Base-by-base conservation (phyloP, 305 asterid species). In the Striga hermonthica region DNA sequence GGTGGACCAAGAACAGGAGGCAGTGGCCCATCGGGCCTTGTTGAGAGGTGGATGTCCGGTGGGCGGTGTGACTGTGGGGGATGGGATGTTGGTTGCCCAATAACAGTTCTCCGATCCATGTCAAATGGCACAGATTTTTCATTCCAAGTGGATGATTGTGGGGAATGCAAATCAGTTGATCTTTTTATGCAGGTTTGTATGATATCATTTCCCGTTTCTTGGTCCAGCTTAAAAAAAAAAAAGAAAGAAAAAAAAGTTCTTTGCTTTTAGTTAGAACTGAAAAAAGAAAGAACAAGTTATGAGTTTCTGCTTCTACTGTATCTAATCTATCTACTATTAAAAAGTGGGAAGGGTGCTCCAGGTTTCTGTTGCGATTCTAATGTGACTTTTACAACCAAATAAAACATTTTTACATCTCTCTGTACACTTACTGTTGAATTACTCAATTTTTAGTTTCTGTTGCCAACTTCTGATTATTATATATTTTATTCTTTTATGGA, bases 61-160 rank as follows among this genome's bases (percentile, higher is more conserved):
- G 97, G 99, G 45, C 62, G 28, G 9, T 93, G 99, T 57, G 96
- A 93, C 45, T 93, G 99, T 72, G 99, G 97, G 15, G 99, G 97
- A 28, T 93, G 99, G 99, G 99, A 93, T 59, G 28, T 72, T 4
- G 99, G 99, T 35, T 93, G 99, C 74, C 95, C 95, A 0, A 70
- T 93, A 39, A 85, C 92, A 9, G 64, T 93, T 34, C 82, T 93
- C 55, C 77, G 74, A 40, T 68, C 88, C 11, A 54, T 52, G 35
- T 5, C n/a, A 3, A 22, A 22, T 2, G 31, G 31, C 31, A 22
- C 31, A 22, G 31, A 22, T 22, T 22, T 22, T 22, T 22, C 31
- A 22, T 69, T 75, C 61, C 71, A n/a, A 39, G 16, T 62, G 7
- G 78, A 80, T 58, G 36, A 38, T 50, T 64, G 82, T 6, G 83